phyloP scores from a whole-genome alignment of 805 yeast genomes.

The Ogataea allantospora region DNA sequence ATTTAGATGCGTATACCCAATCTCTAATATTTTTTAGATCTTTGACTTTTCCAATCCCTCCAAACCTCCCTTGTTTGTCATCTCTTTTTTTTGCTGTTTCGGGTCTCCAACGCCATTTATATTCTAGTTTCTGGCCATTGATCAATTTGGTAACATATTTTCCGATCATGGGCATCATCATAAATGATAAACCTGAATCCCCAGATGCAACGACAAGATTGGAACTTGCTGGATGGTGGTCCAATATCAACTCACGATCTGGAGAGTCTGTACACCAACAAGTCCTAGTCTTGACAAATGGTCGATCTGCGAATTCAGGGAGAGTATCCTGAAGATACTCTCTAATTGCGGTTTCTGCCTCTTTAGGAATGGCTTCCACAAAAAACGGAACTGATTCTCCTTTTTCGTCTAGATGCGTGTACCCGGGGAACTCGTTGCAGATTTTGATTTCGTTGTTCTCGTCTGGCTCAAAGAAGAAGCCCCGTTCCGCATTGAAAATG shows the following conservation, averaged over 20 bases:
- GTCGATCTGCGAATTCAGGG: conserved; percentile 37
- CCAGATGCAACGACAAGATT: conserved; percentile 25
- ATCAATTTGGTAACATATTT: conserved; percentile 16
- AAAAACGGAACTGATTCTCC: conserved; percentile 27
- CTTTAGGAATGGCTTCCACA: conserved; percentile 33
- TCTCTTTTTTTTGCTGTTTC: conserved; percentile 14
- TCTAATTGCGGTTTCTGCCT: conserved; percentile 18
- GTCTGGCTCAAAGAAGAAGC: conserved; percentile 49
- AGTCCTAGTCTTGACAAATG: conserved; percentile 18
- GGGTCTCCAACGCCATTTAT: conserved; percentile 16
- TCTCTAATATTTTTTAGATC: conserved; percentile 28
- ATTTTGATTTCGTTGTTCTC: conserved; percentile 35
- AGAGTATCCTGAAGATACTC: conserved; percentile 28
- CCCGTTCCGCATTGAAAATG: conserved; percentile 40
- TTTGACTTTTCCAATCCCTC: conserved; percentile 30
- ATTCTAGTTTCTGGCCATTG: conserved; percentile 2
- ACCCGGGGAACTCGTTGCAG: conserved; percentile 31
- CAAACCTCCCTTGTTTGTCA: conserved; percentile 28
- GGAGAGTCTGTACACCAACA: conserved; percentile 33
- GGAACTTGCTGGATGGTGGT: conserved; percentile 20
- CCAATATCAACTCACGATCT: conserved; percentile 24
- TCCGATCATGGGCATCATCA: conserved; percentile 28
- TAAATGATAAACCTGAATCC: conserved; percentile 29
- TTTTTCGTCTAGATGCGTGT: conserved; percentile 22
- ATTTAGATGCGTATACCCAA: conserved; percentile 28